Evolutionary conservation across 805 yeast species (phyloP), one percentile per base, ranked within the genome.

Genomic region (Yamadazyma laniorum): DNA sequence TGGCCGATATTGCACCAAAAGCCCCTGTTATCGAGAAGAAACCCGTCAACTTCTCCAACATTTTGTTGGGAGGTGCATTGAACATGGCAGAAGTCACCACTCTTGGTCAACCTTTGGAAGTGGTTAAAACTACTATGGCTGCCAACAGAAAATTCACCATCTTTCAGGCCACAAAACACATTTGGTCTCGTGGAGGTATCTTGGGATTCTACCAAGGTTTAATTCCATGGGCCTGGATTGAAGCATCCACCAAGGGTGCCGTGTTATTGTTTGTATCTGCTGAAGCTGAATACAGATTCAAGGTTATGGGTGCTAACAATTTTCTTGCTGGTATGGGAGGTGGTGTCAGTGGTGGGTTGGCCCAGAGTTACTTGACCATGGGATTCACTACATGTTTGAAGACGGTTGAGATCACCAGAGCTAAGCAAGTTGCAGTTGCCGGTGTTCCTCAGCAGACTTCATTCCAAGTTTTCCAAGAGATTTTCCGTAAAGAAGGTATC

Each of bases 221-320:
- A 58, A 90, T 91, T 48, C 99, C 99, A 32, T 93, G 99, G 99
- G 99, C 98, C 5, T 90, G 98, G 97, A 85, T 93, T 51, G 99
- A 91, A 65, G 99, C 96, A 7, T 85, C 96, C n/a, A 93, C 99
- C 25, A 93, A 93, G 63, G 99, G 99, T 61, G 97, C 98, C 4
- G 96, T 90, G 6, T 72, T 93, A 40, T 72, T 93, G 50, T 93
- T 93, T 54, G 96, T 89, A 23, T 83, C 95, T 32, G 80, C 95
- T 32, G 98, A 93, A 59, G 85, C 89, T 36, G 98, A 93, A 65
- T 87, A 86, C 62, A 76, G 75, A 34, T 79, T 82, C 52, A 80
- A 74, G 54, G 63, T 60, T 23, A 43, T 82, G 15, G 95, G 95
- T 35, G 44, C 75, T 71, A 50, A 45, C 41, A 78, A 84, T 46